Percentiles rank a stretch among this genome's conserved stretches.
Conservation (phyloP, 768 basidiomycete species). For the Tephrocybe rancida region DNA sequence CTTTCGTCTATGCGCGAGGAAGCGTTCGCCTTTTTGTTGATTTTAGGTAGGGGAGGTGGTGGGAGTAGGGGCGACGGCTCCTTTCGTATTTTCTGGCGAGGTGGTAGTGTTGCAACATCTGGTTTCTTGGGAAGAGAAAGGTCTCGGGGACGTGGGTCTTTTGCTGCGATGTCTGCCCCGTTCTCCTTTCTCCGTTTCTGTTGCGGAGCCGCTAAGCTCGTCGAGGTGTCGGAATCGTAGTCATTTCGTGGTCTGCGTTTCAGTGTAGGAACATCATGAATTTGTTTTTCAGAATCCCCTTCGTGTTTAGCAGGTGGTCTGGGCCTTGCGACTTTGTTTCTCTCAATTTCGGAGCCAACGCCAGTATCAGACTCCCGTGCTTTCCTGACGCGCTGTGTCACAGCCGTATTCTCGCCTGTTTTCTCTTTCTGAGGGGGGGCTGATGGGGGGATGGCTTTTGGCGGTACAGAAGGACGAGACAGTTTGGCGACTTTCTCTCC, state of each 20-base stretch:
- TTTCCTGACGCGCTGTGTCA: constrained; percentile 18
- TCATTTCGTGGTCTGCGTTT: constrained; percentile 46
- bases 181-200: constrained; percentile 51
- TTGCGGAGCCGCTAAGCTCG: constrained; percentile 16
- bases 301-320: constrained; percentile 5
- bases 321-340: constrained; percentile 21
- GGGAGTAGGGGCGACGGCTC: constrained; percentile 34
- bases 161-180: constrained; percentile 15
- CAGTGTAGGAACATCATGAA: constrained; percentile 22
- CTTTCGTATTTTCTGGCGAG: constrained; percentile 40
- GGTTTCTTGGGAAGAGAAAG: constrained; percentile 39
- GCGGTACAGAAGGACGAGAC: constrained; percentile 28
- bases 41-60: constrained; percentile 22
- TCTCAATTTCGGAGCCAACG: constrained; percentile 21
- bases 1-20: constrained; percentile 9
- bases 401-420: constrained; percentile 15
- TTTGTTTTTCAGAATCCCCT: constrained; percentile 8
- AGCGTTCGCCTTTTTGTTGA: constrained; percentile 17
- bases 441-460: constrained; percentile 32
- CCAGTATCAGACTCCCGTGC: constrained; percentile 14
- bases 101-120: constrained; percentile 22
- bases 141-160: constrained; percentile 23
- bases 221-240: constrained; percentile 30
- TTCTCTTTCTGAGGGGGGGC: constrained; percentile 25
- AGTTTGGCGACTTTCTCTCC: constrained; percentile 22